Conservation (phyloP, 805 yeast species). For the Candida namnaoensis region DNA sequence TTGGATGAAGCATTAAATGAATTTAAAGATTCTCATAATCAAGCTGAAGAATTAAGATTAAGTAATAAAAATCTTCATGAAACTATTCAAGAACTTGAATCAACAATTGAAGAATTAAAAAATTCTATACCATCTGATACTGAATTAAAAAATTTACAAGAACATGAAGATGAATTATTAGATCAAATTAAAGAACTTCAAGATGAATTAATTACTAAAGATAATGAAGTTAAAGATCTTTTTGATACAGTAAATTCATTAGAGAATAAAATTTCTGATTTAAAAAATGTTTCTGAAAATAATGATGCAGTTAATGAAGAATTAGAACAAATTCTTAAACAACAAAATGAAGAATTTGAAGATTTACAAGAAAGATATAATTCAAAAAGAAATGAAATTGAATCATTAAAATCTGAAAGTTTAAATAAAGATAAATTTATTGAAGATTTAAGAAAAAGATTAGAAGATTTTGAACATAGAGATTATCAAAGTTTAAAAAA, state of each 20-base stretch:
- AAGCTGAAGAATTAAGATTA: background rate
- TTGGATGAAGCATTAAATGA: background rate
- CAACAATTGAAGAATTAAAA: background rate
- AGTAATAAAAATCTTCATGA: too few species aligned
- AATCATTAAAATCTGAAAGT: background rate
- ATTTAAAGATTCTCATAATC: background rate
- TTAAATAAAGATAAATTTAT: background rate
- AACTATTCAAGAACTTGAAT: background rate
- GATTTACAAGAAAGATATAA: background rate
- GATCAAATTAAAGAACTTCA: background rate
- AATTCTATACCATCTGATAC: background rate
- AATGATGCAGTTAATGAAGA: background rate
- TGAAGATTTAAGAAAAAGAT: background rate
- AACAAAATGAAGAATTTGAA: background rate
- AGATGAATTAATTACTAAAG: constrained; percentile 11
- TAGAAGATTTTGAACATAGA: background rate
- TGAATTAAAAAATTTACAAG: background rate
- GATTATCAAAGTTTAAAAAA: background rate
- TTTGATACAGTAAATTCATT: constrained; percentile 7
- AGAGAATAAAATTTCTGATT: constrained; percentile 3
- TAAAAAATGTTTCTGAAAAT: background rate
- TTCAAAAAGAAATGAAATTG: background rate
- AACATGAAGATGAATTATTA: background rate
- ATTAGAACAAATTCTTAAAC: background rate
- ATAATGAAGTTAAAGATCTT: constrained; percentile 7